phyloP scores from a whole-genome alignment of 106 monocot genomes.

The Hemerocallis citrina region DNA sequence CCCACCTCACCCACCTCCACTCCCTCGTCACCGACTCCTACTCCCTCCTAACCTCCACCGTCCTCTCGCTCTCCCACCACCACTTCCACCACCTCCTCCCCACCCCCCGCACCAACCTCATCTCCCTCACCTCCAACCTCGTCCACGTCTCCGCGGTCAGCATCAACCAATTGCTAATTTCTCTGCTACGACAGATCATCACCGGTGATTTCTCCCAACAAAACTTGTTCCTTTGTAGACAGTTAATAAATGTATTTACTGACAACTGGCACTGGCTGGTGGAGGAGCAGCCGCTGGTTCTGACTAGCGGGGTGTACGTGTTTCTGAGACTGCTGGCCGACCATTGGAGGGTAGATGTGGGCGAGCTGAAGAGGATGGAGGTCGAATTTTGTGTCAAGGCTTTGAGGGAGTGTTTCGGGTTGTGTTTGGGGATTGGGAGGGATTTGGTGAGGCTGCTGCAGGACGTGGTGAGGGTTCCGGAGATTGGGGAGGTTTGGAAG shows the following conservation, averaged over 20 bases:
- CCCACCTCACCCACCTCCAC: too few species aligned
- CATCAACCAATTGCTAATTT: too few species aligned
- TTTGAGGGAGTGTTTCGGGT: conserved; percentile 41
- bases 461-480: conserved; percentile 53
- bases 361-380: conserved; percentile 41
- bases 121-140: too few species aligned
- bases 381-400: conserved; percentile 49
- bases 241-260: background rate
- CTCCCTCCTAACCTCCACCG: too few species aligned
- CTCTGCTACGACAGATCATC: too few species aligned
- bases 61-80: too few species aligned
- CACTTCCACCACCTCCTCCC: too few species aligned
- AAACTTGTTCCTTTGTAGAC: too few species aligned
- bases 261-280: conserved; percentile 43
- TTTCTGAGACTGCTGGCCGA: conserved; percentile 65
- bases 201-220: too few species aligned
- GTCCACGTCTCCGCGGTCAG: too few species aligned
- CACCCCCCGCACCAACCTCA: too few species aligned
- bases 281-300: conserved; percentile 31
- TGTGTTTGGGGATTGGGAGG: conserved; percentile 55
- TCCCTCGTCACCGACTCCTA: too few species aligned
- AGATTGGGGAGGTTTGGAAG: conserved; percentile 60
- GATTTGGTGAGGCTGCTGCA: conserved; percentile 70
- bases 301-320: conserved; percentile 34
- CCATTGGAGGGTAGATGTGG: conserved; percentile 44